Evolutionary conservation across 257 asterid genomes (phyloP).

Genomic region (Jacaranda mimosifolia): DNA sequence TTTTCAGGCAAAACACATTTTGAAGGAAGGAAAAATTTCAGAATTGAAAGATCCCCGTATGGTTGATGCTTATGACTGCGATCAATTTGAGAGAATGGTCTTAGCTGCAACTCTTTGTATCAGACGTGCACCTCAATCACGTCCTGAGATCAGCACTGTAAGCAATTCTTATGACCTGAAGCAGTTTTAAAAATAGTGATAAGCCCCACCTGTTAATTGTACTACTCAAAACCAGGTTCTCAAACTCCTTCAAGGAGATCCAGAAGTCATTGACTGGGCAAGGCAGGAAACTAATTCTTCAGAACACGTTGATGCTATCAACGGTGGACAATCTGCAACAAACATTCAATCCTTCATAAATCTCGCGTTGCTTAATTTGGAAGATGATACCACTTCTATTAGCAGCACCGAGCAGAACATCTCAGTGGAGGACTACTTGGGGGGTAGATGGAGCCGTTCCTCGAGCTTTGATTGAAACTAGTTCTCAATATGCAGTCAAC

Average conservation of each 20-base stretch:
- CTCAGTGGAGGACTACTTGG: slow-evolving; percentile 79
- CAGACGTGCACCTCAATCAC: slow-evolving; percentile 62
- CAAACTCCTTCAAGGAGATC: slow-evolving; percentile 74
- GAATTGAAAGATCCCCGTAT: slow-evolving; percentile 69
- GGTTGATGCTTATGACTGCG: slow-evolving; percentile 50
- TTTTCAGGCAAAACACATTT: slow-evolving; percentile 65
- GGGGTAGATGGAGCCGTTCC: slow-evolving; percentile 76
- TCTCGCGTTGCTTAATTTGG: slow-evolving; percentile 72
- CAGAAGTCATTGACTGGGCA: slow-evolving; percentile 67
- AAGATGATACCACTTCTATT: slow-evolving; percentile 63
- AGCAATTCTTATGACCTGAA: slow-evolving; percentile 33
- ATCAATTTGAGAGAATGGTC: slow-evolving; percentile 67
- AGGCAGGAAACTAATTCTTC: slow-evolving; percentile 47
- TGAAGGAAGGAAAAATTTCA: slow-evolving; percentile 62
- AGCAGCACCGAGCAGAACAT: slow-evolving; percentile 67
- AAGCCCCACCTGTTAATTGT: background rate
- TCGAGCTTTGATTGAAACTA: slow-evolving; percentile 61
- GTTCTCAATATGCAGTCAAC: slow-evolving; percentile 5
- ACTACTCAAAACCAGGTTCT: slow-evolving; percentile 54
- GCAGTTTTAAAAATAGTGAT: background rate
- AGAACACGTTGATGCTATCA: slow-evolving; percentile 45
- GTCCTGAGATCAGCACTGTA: slow-evolving; percentile 68
- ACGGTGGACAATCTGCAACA: slow-evolving; percentile 52
- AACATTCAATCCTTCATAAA: slow-evolving; percentile 74
- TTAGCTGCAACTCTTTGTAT: slow-evolving; percentile 80